Base-by-base conservation (phyloP, 805 yeast genomes). In the Torulaspora gathmanii region DNA sequence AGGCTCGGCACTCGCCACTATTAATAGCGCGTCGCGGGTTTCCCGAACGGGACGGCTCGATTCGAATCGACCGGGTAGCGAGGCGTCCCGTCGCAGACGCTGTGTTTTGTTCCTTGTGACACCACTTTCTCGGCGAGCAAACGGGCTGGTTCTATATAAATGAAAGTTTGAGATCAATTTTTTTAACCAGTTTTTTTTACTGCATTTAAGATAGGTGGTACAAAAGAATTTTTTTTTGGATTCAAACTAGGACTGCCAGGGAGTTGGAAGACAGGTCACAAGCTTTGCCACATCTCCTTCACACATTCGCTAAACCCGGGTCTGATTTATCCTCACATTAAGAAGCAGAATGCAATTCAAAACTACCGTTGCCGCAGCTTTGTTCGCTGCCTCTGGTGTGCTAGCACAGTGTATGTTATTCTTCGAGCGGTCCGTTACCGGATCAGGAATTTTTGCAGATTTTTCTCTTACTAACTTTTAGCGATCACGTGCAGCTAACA, bases 271-370 rank as follows among this genome's bases (percentile, higher is more conserved):
- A 22, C 8, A 22, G 25, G 25, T 22, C 4, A 4, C 2, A 4
- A 22, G 25, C 8, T 22, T 22, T 22, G 25, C 25, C 25, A 22
- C 25, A 22, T 22, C 25, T 22, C 25, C 25, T 22, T 22, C 4
- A 22, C 25, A 22, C 25, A 6, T 22, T 22, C 25, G 25, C 25
- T 22, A 22, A 7, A 10, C 25, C 25, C 25, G 8, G 25, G 25
- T 22, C 25, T 22, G 25, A 22, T 22, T 10, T 22, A 22, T 22
- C 8, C 25, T 31, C 16, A 30, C 13, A 30, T n/a, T 13, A 16
- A 16, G 17, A 15, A 15, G 11, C 8, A 49, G 49, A 49, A 79
- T 80, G 84, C 83, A 77, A 71, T 69, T 77, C 70, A 78, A 73
- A 68, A 68, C 76, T 51, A 58, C 75, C 60, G 59, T 77, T 53